Conservation (phyloP, 495 filamentous ascomycete species). For the Hypomontagnella monticulosa region DNA sequence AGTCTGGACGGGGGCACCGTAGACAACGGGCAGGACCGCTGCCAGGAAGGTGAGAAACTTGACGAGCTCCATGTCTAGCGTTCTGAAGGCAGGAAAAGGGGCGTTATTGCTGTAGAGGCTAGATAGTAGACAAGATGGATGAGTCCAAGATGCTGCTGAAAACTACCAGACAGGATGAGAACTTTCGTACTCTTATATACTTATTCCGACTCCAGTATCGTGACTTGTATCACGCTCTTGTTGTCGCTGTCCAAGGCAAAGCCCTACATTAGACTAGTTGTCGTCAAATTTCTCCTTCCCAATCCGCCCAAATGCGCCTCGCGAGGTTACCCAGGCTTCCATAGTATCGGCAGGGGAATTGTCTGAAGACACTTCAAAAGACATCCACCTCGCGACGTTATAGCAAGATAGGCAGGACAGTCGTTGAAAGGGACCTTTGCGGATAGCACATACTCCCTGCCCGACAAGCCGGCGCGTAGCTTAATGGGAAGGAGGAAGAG, state of each 20-base stretch:
- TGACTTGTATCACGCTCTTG: slow-evolving; percentile 36
- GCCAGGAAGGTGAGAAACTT: slow-evolving; percentile 43
- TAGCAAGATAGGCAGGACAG: slow-evolving; percentile 33
- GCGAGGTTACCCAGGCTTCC: slow-evolving; percentile 31
- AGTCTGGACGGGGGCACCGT: slow-evolving; percentile 40
- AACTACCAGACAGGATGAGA: slow-evolving; percentile 40
- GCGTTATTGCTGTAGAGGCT: slow-evolving; percentile 27
- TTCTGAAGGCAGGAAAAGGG: slow-evolving; percentile 35
- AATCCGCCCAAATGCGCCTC: slow-evolving; percentile 37
- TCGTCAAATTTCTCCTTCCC: slow-evolving; percentile 39
- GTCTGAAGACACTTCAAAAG: slow-evolving; percentile 37
- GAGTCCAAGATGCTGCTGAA: slow-evolving; percentile 37
- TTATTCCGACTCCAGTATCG: slow-evolving; percentile 33
- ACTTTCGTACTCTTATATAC: slow-evolving; percentile 40
- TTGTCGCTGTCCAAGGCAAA: slow-evolving; percentile 37
- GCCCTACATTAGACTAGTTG: slow-evolving; percentile 31
- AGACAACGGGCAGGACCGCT: slow-evolving; percentile 40
- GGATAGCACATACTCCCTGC: slow-evolving; percentile 18
- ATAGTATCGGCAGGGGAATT: slow-evolving; percentile 34
- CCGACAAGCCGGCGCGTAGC: slow-evolving; percentile 22
- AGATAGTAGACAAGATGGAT: slow-evolving; percentile 38
- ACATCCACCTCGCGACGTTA: slow-evolving; percentile 23
- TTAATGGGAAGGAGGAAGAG: slow-evolving; percentile 30
- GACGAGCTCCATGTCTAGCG: slow-evolving; percentile 42
- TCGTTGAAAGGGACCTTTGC: slow-evolving; percentile 17